phyloP scores from a whole-genome alignment of 129 eudicot species.

The Centella asiatica region DNA sequence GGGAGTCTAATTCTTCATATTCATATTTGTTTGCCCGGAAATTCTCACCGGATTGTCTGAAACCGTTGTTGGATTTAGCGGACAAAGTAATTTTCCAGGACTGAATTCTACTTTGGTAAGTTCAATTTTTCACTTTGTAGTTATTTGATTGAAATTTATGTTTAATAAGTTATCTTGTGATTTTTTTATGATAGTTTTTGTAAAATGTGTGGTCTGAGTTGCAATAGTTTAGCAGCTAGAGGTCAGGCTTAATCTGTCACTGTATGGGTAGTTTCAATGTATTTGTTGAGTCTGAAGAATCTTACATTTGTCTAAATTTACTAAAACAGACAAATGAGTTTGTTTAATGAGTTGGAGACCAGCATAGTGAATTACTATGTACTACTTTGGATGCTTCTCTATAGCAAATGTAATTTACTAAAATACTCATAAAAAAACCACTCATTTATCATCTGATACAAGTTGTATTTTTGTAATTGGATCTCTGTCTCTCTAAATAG shows the following conservation, averaged over 20 bases:
- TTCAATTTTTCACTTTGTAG: background rate
- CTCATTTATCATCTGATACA: too few species aligned
- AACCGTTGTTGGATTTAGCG: conserved; percentile 43
- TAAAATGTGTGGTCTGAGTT: background rate
- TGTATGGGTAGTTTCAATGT: background rate
- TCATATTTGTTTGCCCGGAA: conserved; percentile 63
- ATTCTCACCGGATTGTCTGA: conserved; percentile 64
- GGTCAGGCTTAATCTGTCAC: background rate
- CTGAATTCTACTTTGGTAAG: conserved; percentile 17
- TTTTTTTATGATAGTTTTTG: background rate
- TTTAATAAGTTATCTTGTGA: background rate
- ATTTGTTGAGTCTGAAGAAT: too few species aligned
- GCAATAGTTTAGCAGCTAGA: background rate
- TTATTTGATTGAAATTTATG: background rate
- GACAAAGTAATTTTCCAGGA: conserved; percentile 46
- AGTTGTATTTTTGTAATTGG: too few species aligned
- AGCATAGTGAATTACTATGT: too few species aligned
- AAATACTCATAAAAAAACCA: too few species aligned
- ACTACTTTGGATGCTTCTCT: too few species aligned
- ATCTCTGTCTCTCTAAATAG: too few species aligned
- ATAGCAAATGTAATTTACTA: too few species aligned
- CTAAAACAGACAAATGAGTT: too few species aligned
- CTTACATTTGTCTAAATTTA: too few species aligned
- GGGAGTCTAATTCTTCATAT: conserved; percentile 45
- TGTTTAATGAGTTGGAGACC: too few species aligned